Evolutionary conservation across 2,329 filamentous ascomycete species (phyloP), one percentile per base, ranked within the genome.

Genomic region (Aspergillus versicolor): DNA sequence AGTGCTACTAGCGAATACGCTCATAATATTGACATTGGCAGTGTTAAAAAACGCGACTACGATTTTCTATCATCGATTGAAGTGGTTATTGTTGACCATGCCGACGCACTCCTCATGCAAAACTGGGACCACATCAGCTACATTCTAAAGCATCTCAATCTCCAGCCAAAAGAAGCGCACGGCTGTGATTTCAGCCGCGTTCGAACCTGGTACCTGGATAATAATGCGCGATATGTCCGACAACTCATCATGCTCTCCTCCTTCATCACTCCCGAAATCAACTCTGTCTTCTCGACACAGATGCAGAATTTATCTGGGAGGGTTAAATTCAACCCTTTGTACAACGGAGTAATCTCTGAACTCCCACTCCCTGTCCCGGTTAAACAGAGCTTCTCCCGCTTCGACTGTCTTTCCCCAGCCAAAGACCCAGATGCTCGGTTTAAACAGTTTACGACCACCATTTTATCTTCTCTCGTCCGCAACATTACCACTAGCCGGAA

Each of bases 51-150:
- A 62, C 76, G 84, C 37, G 93, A 97, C 71, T 87, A 85, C 65
- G 94, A 99, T 74, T 99, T 96, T 71, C 81, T 99, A 13, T 93
- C 90, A 56, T 97, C 93, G 1, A 90, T 99, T 66, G 94, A 99
- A 75, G 76, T 99, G 51, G 87, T 94, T 32, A 82, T 97, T 46
- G 82, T 96, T 59, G 94, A 99, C 72, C 92, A 97, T 75, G 89
- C 91, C 12, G 92, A 97, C 73, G 92, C 92, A 0, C 84, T 97
- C 42, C 84, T 96, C 8, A 97, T 97, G 92, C 94, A 99, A 73
- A 97, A 96, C 73, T 97, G 93, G 92, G 92, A 97, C 68, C 93
- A 99, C 70, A 85, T 97, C 59, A 90, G 95, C 72, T 90, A 90
- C 71, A 89, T 97, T 66, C 92, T 97, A 69, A 87, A 91, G 61